Percentiles rank a stretch among this genome's conserved stretches.
phyloP scores from a whole-genome alignment of 192 early-diverging fungal genomes.

The Podila horticola region DNA sequence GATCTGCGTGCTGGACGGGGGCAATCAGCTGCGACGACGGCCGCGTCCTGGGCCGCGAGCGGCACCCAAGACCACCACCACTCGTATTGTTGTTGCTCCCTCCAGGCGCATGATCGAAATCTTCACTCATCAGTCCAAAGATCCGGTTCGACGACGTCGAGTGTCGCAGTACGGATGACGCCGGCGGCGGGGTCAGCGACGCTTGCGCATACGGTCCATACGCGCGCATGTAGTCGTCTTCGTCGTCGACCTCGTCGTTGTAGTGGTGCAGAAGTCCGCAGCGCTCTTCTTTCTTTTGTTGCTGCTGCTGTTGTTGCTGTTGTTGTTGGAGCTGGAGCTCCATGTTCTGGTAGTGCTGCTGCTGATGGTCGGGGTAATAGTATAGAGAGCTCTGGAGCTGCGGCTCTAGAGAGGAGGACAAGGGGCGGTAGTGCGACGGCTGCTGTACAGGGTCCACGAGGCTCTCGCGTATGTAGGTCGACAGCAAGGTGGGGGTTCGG shows the following conservation, averaged over 20 bases:
- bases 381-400: background rate
- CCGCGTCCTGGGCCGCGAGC: constrained; percentile 1
- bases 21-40: background rate
- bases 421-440: background rate
- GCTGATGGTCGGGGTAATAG: background rate
- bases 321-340: background rate
- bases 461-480: constrained; percentile 16
- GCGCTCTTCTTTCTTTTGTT: background rate
- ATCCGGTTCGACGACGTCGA: constrained; percentile 3
- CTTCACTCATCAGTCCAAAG: background rate
- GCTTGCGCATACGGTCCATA: background rate
- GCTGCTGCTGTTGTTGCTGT: background rate
- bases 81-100: background rate
- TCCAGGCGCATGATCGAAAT: background rate
- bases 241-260: background rate
- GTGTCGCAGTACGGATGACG: constrained; percentile 3
- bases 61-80: background rate
- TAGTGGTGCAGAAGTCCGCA: background rate
- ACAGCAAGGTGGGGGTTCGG: background rate
- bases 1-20: background rate
- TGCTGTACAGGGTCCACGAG: constrained; percentile 16
- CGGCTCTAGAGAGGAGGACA: background rate
- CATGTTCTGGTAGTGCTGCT: background rate
- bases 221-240: background rate
- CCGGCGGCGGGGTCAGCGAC: constrained; percentile 14